Conservation (phyloP, 1,139 yeast species). For the Pneumocystis carinii region DNA sequence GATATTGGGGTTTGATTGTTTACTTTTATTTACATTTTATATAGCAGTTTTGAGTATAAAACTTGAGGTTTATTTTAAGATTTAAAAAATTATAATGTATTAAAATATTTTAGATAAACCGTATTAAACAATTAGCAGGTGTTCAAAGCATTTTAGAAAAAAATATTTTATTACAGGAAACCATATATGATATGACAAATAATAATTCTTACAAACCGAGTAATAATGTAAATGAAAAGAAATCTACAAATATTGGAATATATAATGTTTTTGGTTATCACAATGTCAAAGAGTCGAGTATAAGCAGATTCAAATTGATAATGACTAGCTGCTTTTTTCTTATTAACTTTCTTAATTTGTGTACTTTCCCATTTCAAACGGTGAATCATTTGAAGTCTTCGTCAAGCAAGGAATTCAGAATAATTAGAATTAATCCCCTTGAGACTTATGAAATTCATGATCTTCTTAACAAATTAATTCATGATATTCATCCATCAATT, state of each 20-base stretch:
- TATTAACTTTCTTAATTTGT: conserved; percentile 54
- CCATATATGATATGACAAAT: conserved; percentile 31
- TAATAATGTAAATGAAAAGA: conserved; percentile 4
- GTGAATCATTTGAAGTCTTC: not conserved
- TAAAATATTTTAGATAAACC: conserved; percentile 33
- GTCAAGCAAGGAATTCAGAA: not conserved
- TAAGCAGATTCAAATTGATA: conserved; percentile 26
- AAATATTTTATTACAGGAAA: conserved; percentile 66
- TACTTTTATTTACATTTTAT: conserved; percentile 68
- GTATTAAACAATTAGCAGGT: conserved; percentile 73
- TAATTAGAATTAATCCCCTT: not conserved
- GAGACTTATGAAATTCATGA: not conserved
- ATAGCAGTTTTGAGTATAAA: conserved; percentile 77
- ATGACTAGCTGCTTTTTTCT: conserved; percentile 55
- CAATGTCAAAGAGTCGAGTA: conserved; percentile 18
- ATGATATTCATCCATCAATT: conserved; percentile 3
- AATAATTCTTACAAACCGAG: conserved; percentile 10
- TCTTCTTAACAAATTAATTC: not conserved
- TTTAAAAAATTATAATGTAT: not conserved
- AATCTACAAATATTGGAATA: conserved; percentile 8
- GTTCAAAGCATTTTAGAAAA: conserved; percentile 78
- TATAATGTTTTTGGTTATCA: conserved; percentile 13
- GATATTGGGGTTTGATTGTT: conserved; percentile 56
- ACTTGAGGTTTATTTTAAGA: conserved; percentile 34
- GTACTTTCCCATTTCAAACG: conserved; percentile 17